Conservation (phyloP, 805 yeast species). For the Pichia manshurica region DNA sequence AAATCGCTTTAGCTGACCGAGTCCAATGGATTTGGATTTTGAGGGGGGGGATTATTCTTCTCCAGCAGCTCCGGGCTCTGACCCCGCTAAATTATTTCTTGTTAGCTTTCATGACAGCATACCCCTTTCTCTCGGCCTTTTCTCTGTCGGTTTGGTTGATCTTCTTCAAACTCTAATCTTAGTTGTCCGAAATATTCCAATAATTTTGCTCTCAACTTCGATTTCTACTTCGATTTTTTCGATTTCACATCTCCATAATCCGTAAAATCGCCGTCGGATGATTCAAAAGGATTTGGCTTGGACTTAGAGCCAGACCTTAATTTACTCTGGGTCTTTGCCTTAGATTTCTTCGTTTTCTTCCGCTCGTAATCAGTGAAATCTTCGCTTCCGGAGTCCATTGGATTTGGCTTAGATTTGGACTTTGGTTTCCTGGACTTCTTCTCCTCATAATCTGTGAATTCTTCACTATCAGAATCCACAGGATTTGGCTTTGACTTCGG, state of each 20-base stretch:
- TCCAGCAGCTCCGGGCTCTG: too few relatives aligned
- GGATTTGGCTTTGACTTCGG: slow-evolving; percentile 1
- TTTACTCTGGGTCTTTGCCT: not conserved
- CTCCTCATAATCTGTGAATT: slow-evolving; percentile 5
- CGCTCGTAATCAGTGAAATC: not conserved
- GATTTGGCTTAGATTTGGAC: slow-evolving; percentile 4
- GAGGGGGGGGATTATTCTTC: too few relatives aligned
- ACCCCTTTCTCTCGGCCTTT: too few relatives aligned
- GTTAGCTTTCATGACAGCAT: too few relatives aligned
- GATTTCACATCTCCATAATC: not conserved
- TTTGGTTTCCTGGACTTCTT: not conserved
- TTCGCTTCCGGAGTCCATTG: slow-evolving; percentile 4
- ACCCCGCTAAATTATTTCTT: too few relatives aligned
- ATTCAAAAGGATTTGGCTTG: not conserved
- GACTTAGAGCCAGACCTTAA: too few relatives aligned
- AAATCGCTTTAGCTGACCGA: not conserved
- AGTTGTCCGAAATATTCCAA: too few relatives aligned
- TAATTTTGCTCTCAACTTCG: too few relatives aligned
- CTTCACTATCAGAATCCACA: slow-evolving; percentile 11
- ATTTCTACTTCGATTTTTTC: not conserved
- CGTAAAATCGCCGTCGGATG: slow-evolving; percentile 6
- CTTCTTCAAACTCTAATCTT: too few relatives aligned
- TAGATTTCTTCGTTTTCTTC: not conserved
- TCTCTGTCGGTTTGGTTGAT: too few relatives aligned
- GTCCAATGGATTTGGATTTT: slow-evolving; percentile 4